Evolutionary conservation across 106 monocot species (phyloP), one percentile per base, ranked within the genome.

Genomic region (Platanthera zijinensis): DNA sequence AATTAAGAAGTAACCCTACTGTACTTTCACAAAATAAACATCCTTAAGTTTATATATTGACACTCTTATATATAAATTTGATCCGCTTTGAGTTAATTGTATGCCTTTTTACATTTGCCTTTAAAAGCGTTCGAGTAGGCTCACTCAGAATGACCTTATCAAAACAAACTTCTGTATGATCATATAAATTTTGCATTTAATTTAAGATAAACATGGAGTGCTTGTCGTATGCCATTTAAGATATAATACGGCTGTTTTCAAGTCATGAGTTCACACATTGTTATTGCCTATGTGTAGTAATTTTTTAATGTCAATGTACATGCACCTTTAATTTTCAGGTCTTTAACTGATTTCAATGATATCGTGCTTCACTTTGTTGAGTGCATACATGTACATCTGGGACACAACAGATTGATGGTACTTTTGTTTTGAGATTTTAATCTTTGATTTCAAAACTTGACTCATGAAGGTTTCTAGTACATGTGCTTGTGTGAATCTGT

Each of bases 311-410:
- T 13, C 32, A 66, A 66, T 32, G 2, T 66, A 25, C 32, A 66
- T 12, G 66, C 7, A 10, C 66, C 28, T 66, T 39, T 39, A 39
- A 12, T 86, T 84, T 92, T 74, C 78, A 92, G 89, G 78, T 84
- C 85, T 48, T 77, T 92, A 73, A 87, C 50, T 39, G 82, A 92
- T 78, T 92, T 85, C 83, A 84, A 87, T 84, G 85, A 92, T 48
- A 57, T 92, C 25, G 59, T 83, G 28, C 83, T 89, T 52, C 89
- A 92, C 82, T 92, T 87, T 76, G 53, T 92, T 63, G 92, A 92
- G 76, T 89, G 89, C 79, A 76, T 89, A 17, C 51, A 87, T 57
- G 68, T 78, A 53, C 78, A 92, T 87, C 45, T 85, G 57, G 80
- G 72, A 57, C 81, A 78, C 51, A 72, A 62, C 39, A 83, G 53